phyloP scores from a whole-genome alignment of 495 filamentous ascomycete genomes.

The Penicillium argentinense region DNA sequence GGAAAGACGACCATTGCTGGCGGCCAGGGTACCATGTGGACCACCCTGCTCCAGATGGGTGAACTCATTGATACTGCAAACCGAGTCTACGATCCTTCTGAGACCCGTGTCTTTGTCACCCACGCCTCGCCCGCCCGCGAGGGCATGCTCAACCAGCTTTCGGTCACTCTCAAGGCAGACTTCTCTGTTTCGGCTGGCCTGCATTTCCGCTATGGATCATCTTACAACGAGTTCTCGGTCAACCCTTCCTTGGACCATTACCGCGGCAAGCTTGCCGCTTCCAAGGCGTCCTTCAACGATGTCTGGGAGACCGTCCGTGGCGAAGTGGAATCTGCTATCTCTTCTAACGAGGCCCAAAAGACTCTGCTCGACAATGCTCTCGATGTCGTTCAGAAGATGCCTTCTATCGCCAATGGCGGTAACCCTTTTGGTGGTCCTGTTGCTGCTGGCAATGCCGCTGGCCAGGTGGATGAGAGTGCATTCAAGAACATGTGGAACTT shows the following conservation, averaged over 20 bases:
- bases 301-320: slow-evolving; percentile 98
- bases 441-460: slow-evolving; percentile 67
- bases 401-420: slow-evolving; percentile 85
- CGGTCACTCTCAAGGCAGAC: slow-evolving; percentile 95
- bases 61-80: slow-evolving; percentile 98
- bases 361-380: slow-evolving; percentile 86
- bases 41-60: slow-evolving; percentile 96
- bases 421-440: slow-evolving; percentile 92
- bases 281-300: slow-evolving; percentile 97
- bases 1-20: slow-evolving; percentile 97
- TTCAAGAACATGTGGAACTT: slow-evolving; percentile 99
- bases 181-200: slow-evolving; percentile 97
- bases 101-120: slow-evolving; percentile 97
- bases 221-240: slow-evolving; percentile 99
- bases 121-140: slow-evolving; percentile 97
- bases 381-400: slow-evolving; percentile 94
- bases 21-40: slow-evolving; percentile 99
- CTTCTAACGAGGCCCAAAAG: slow-evolving; percentile 89
- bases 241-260: slow-evolving; percentile 98
- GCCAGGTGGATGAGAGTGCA: slow-evolving; percentile 95
- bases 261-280: slow-evolving; percentile 98
- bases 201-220: slow-evolving; percentile 98
- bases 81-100: slow-evolving; percentile 95
- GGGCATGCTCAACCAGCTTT: slow-evolving; percentile 96
- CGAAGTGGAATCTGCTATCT: slow-evolving; percentile 91